A percentile compares a stretch with the other conserved stretches of the same genome.
phyloP scores from a whole-genome alignment of 2,329 filamentous ascomycete genomes.

The Ilyonectria sp. region DNA sequence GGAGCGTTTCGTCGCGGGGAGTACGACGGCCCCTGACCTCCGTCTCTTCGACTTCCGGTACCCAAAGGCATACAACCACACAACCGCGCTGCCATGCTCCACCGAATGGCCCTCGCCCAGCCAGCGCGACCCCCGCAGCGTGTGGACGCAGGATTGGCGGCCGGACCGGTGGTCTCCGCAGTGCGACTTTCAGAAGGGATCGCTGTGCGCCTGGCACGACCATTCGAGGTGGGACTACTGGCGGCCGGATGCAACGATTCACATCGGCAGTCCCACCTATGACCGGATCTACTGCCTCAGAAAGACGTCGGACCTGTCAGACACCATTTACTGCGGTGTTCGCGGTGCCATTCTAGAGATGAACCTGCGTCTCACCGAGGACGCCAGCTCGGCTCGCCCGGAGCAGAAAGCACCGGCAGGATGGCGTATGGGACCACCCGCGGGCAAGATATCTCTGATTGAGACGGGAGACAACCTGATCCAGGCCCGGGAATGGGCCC shows the following conservation, averaged over 20 bases:
- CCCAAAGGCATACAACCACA: conserved; percentile 64
- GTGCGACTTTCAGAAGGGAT: conserved; percentile 55
- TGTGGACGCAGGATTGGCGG: conserved; percentile 30
- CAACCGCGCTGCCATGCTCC: conserved; percentile 63
- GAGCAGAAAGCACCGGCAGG: conserved; percentile 41
- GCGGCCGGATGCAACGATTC: conserved; percentile 65
- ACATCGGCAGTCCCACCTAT: conserved; percentile 55
- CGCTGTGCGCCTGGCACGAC: conserved; percentile 64
- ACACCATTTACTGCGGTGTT: conserved; percentile 66
- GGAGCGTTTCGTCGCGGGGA: conserved; percentile 67
- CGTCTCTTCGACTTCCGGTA: conserved; percentile 71
- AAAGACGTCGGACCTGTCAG: conserved; percentile 62
- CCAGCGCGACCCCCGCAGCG: conserved; percentile 35
- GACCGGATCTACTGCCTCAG: conserved; percentile 63
- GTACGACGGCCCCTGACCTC: conserved; percentile 59
- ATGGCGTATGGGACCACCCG: conserved; percentile 42
- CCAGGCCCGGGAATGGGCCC: conserved; percentile 39
- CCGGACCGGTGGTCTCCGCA: conserved; percentile 27
- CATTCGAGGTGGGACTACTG: conserved; percentile 60
- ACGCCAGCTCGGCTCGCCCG: conserved; percentile 24
- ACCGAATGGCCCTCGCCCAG: conserved; percentile 52
- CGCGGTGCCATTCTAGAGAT: conserved; percentile 64
- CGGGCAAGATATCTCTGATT: conserved; percentile 45
- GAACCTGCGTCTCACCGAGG: conserved; percentile 48
- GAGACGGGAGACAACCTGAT: conserved; percentile 53